phyloP scores from a whole-genome alignment of 495 filamentous ascomycete genomes.

The Lichina pygmaea region DNA sequence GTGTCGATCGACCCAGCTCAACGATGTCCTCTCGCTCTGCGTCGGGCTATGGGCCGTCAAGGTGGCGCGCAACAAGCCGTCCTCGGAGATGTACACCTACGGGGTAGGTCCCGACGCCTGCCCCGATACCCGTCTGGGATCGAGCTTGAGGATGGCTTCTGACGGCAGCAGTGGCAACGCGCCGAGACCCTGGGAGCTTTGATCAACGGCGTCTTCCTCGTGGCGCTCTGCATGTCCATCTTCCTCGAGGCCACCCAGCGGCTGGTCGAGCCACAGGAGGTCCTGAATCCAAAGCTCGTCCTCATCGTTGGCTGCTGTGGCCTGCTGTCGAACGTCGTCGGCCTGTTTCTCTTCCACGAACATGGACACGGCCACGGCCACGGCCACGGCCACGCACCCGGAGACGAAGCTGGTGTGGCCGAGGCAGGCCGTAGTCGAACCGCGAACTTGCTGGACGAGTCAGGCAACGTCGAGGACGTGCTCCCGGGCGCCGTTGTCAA shows the following conservation, averaged over 20 bases:
- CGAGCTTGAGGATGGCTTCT: too few relatives aligned
- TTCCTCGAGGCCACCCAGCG: slow-evolving; percentile 81
- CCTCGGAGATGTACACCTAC: slow-evolving; percentile 75
- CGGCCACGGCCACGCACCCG: slow-evolving; percentile 22
- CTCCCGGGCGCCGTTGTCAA: slow-evolving; percentile 10
- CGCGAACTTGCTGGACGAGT: slow-evolving; percentile 16
- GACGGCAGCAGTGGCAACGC: slow-evolving; percentile 49
- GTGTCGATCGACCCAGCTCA: slow-evolving; percentile 28
- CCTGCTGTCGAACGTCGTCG: slow-evolving; percentile 71
- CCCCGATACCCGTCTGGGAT: slow-evolving; percentile 1
- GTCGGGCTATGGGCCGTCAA: slow-evolving; percentile 92
- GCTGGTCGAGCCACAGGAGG: slow-evolving; percentile 66
- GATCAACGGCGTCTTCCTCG: slow-evolving; percentile 88
- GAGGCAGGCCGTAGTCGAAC: slow-evolving; percentile 14
- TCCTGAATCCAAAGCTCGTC: slow-evolving; percentile 59
- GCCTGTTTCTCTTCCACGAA: slow-evolving; percentile 72
- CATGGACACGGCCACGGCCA: slow-evolving; percentile 65
- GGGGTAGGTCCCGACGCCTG: slow-evolving; percentile 30
- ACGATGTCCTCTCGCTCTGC: slow-evolving; percentile 81
- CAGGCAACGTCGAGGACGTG: slow-evolving; percentile 21
- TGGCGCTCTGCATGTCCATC: slow-evolving; percentile 84
- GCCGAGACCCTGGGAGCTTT: slow-evolving; percentile 93
- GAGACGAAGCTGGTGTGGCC: slow-evolving; percentile 10
- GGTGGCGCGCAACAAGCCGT: slow-evolving; percentile 48
- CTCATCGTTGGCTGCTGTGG: slow-evolving; percentile 69